phyloP scores from a whole-genome alignment of 495 filamentous ascomycete species.

The Beverwykella pulmonaria region DNA sequence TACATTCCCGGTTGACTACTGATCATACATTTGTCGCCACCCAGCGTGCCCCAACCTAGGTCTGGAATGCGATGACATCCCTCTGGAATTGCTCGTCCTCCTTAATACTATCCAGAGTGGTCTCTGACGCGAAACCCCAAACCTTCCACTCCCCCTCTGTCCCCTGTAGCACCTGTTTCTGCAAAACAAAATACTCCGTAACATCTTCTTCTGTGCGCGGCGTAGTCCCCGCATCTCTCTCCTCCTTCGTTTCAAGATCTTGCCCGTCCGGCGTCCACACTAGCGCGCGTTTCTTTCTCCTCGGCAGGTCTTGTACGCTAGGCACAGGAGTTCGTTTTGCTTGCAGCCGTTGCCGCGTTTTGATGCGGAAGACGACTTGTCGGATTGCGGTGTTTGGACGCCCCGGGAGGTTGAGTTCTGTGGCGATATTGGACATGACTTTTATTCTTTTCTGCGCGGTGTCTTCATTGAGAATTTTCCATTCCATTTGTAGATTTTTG shows the following conservation, averaged over 20 bases:
- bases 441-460: too few species aligned
- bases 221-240: not conserved
- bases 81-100: conserved; percentile 23
- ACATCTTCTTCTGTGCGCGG: conserved; percentile 57
- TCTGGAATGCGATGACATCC: not conserved
- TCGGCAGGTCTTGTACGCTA: not conserved
- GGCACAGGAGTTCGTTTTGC: not conserved
- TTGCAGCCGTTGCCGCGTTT: conserved; percentile 60
- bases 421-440: not conserved
- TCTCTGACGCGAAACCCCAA: conserved; percentile 70
- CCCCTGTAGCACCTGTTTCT: conserved; percentile 60
- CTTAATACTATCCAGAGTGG: conserved; percentile 51
- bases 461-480: not conserved
- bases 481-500: not conserved
- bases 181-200: conserved; percentile 78
- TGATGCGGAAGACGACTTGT: conserved; percentile 71
- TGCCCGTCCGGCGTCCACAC: not conserved
- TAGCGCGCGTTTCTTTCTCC: not conserved
- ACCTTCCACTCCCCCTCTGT: conserved; percentile 68
- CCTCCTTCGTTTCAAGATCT: conserved; percentile 13
- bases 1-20: too few species aligned
- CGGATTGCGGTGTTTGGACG: conserved; percentile 54
- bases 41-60: not conserved
- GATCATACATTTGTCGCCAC: not conserved
- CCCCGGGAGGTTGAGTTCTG: conserved; percentile 45